Evolutionary conservation across 176 grass and related monocot genomes (phyloP), one percentile per base, ranked within the genome.

Genomic region (Stipa capillata): DNA sequence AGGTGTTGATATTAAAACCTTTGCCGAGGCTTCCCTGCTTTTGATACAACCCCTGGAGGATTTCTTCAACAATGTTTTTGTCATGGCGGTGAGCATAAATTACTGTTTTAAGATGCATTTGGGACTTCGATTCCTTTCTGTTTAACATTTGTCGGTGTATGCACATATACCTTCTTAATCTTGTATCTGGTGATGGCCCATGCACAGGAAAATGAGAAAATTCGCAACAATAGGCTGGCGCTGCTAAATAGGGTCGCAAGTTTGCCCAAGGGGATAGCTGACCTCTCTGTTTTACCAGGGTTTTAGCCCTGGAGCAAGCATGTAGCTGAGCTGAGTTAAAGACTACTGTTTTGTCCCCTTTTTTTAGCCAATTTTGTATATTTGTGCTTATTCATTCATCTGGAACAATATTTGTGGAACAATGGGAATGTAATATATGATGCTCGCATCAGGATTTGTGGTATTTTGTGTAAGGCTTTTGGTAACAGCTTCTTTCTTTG

Each of bases 11-110:
- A 73, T 97, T 49, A 85, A 79, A 86, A 83, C 72, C 50, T 97
- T 97, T 33, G 77, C 60, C 0, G 65, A 92, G 35, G 89, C 87
- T 28, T 97, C 95, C 54, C 59, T 94, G 50, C 28, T 85, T 24
- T 82, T 97, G 68, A 78, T 90, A 67, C 90, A 89, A 49, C 92
- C 95, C 11, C 77, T 97, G 31, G 89, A 97, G 56, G 95, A 97
- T 94, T 97, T 97, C 80, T 97, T 97, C 68, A 87, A 89, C 59
- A 92, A 87, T 32, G 92, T 97, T 27, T 97, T 90, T 14, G 95
- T 97, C 28, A 97, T 97, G 95, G 95, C 50, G 70, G 95, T 97
- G 89, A 88, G 92, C 42, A 27, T 29, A 83, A n/a, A 69, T 67
- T n/a, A 0, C 34, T 42, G 10, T 65, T 78, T 83, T 57, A 51